A percentile compares a stretch with the other conserved stretches of the same genome.
phyloP scores from a whole-genome alignment of 2,329 filamentous ascomycete species.

The Thermothelomyces thermophilus region DNA sequence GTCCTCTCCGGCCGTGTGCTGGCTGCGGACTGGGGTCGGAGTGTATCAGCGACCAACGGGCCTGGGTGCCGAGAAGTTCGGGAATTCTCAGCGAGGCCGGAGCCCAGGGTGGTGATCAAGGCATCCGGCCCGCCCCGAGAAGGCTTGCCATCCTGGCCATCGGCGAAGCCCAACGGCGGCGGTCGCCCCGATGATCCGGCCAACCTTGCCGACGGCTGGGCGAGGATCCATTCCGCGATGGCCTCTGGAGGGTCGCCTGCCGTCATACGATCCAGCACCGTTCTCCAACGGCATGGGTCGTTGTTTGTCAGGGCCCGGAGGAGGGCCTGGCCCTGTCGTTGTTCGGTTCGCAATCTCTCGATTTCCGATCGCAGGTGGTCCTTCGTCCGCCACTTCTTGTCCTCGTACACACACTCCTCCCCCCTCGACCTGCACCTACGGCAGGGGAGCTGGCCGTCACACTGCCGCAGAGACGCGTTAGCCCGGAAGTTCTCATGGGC shows the following conservation, averaged over 20 bases:
- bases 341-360: slow-evolving; percentile 22
- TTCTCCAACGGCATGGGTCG: slow-evolving; percentile 20
- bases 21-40: not conserved
- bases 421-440: slow-evolving; percentile 22
- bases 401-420: slow-evolving; percentile 25
- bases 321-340: slow-evolving; percentile 22
- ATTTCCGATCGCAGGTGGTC: slow-evolving; percentile 26
- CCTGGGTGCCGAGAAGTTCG: too few relatives aligned
- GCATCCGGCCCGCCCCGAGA: not conserved
- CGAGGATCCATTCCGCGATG: slow-evolving; percentile 23
- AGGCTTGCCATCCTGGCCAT: not conserved
- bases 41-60: not conserved
- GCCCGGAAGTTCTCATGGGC: not conserved
- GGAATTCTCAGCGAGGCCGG: not conserved
- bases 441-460: slow-evolving; percentile 26
- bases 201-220: not conserved
- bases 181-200: not conserved
- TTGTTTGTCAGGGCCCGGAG: slow-evolving; percentile 22
- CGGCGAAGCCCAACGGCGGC: not conserved
- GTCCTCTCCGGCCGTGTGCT: not conserved
- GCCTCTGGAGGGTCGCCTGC: slow-evolving; percentile 21
- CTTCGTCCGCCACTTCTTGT: slow-evolving; percentile 27
- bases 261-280: slow-evolving; percentile 17
- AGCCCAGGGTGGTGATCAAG: not conserved
- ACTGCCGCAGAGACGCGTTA: slow-evolving; percentile 16